These are phyloP conservation scores for Acer saccharum DNA, from an alignment of 345 rosid genomes.

Conservation along the genomic window DNA sequence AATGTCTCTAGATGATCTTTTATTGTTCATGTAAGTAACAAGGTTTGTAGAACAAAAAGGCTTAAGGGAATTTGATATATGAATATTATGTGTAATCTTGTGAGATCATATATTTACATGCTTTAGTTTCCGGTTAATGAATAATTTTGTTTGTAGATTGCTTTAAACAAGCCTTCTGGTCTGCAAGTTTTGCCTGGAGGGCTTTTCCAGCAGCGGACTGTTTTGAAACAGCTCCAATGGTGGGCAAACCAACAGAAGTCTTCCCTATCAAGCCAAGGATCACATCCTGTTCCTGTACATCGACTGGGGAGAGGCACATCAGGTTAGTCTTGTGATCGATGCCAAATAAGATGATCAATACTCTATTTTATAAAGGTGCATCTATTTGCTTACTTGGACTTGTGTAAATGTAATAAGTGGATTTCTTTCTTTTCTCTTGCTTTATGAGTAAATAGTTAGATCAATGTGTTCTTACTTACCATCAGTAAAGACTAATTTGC, in stretches of 20 bases:
- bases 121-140: slow-evolving; percentile 4
- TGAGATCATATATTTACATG: background rate
- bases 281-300: slow-evolving; percentile 85
- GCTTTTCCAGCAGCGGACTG: slow-evolving; percentile 86
- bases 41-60: background rate
- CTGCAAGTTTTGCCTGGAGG: slow-evolving; percentile 96
- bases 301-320: slow-evolving; percentile 95
- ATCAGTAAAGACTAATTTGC: background rate
- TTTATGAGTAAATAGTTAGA: background rate
- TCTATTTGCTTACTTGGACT: background rate
- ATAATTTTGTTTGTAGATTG: slow-evolving; percentile 53
- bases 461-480: background rate
- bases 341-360: slow-evolving; percentile 4
- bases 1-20: background rate
- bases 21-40: background rate
- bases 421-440: background rate
- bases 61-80: too few species aligned
- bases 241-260: slow-evolving; percentile 34
- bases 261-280: slow-evolving; percentile 32
- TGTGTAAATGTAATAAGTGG: background rate
- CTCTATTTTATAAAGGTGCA: background rate
- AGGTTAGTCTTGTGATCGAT: slow-evolving; percentile 38
- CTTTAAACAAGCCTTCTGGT: slow-evolving; percentile 89
- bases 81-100: background rate
- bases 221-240: slow-evolving; percentile 83